Conservation (phyloP, 1,284 basidiomycete genomes). For the Golubevia pallescens region DNA sequence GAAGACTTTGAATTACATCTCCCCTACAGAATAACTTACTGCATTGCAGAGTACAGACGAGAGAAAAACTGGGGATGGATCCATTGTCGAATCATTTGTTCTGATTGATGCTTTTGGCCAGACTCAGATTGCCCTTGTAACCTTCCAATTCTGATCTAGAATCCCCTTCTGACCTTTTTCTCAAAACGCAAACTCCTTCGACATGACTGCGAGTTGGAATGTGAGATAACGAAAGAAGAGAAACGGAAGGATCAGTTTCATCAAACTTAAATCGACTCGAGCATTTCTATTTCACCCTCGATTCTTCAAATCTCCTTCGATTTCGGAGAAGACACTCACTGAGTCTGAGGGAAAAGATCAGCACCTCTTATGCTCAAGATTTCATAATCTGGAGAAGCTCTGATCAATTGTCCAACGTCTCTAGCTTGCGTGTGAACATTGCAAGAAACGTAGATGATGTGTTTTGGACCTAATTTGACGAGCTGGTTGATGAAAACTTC, state of each 20-base stretch:
- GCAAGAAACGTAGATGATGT: constrained; percentile 69
- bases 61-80: too few relatives aligned
- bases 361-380: constrained; percentile 54
- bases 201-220: constrained; percentile 32
- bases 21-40: too few relatives aligned
- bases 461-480: constrained; percentile 38
- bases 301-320: not conserved
- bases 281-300: not conserved
- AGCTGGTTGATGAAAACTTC: constrained; percentile 60
- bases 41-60: too few relatives aligned
- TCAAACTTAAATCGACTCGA: not conserved
- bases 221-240: not conserved
- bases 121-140: too few relatives aligned
- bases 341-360: constrained; percentile 62
- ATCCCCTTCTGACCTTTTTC: not conserved
- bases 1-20: too few relatives aligned
- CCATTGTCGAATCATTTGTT: too few relatives aligned
- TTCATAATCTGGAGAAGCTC: constrained; percentile 33
- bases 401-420: constrained; percentile 57
- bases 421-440: constrained; percentile 74
- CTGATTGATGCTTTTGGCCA: too few relatives aligned
- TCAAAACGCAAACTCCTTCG: constrained; percentile 55
- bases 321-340: constrained; percentile 16
- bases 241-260: not conserved
- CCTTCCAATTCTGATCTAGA: too few relatives aligned